These are phyloP conservation scores for Hordeum pubiflorum DNA, from an alignment of 202 grass and related monocot species.

Conservation along the genomic window DNA sequence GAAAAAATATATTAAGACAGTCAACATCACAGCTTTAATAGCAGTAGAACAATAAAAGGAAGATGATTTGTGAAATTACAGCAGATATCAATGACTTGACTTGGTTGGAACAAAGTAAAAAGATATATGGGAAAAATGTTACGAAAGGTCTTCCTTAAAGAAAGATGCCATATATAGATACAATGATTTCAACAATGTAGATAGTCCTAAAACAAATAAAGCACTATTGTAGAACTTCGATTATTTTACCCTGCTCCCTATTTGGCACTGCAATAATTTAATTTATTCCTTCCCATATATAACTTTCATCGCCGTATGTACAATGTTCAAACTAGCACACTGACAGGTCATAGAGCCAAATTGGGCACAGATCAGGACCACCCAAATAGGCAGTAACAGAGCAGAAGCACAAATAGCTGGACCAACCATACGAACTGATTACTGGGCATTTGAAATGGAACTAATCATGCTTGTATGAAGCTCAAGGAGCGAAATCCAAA, in stretches of 20 bases:
- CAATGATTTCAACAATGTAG: background rate
- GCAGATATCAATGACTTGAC: background rate
- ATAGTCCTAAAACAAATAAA: background rate
- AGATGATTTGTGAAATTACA: background rate
- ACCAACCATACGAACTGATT: background rate
- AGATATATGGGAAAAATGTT: background rate
- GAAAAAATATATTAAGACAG: background rate
- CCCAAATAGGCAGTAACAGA: background rate
- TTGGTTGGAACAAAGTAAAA: background rate
- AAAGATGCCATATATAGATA: background rate
- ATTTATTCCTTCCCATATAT: background rate
- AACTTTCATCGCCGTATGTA: background rate
- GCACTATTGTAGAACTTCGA: background rate
- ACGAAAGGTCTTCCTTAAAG: background rate
- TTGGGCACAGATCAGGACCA: background rate
- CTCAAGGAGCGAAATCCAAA: background rate
- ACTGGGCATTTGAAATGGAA: background rate
- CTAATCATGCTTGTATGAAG: background rate
- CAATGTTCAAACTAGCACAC: background rate
- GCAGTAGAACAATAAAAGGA: background rate
- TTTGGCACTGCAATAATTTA: background rate
- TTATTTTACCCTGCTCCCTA: background rate
- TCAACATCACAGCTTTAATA: background rate
- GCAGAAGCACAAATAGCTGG: background rate
- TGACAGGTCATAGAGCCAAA: constrained; percentile 1